Evolutionary conservation across 1,284 basidiomycete species (phyloP).

Genomic region (Hypsizygus ulmarius): DNA sequence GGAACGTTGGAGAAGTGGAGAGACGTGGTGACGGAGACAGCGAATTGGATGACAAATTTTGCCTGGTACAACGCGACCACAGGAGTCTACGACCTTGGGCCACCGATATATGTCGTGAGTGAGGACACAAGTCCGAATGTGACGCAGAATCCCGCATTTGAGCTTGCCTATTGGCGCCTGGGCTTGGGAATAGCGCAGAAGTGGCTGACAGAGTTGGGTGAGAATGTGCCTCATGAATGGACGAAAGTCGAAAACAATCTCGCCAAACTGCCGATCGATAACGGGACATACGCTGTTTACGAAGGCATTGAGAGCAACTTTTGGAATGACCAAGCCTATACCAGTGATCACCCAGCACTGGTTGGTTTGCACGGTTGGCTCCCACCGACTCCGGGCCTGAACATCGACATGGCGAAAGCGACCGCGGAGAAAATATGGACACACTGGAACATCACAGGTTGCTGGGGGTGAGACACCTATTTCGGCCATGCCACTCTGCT

Average conservation of each 20-base stretch:
- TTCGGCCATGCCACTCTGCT: not conserved
- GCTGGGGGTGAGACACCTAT: constrained; percentile 47
- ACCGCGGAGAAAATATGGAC: constrained; percentile 56
- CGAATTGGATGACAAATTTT: constrained; percentile 59
- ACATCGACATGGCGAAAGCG: constrained; percentile 41
- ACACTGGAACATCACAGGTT: constrained; percentile 54
- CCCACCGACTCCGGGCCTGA: constrained; percentile 46
- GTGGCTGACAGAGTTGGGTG: constrained; percentile 46
- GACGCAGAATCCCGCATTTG: constrained; percentile 55
- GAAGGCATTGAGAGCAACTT: constrained; percentile 52
- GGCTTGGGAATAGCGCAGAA: constrained; percentile 45
- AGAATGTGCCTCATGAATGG: constrained; percentile 43
- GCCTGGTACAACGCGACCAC: constrained; percentile 50
- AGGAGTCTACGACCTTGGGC: constrained; percentile 51
- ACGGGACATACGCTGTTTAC: constrained; percentile 53
- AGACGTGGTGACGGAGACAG: constrained; percentile 48
- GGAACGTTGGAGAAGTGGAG: constrained; percentile 49
- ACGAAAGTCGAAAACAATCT: constrained; percentile 43
- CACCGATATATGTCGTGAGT: constrained; percentile 55
- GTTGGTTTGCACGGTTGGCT: constrained; percentile 60
- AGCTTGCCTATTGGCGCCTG: constrained; percentile 58
- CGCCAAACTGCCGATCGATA: constrained; percentile 46
- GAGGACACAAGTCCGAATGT: constrained; percentile 56
- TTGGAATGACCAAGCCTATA: constrained; percentile 50
- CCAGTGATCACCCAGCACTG: constrained; percentile 57